phyloP scores from a whole-genome alignment of 1,284 basidiomycete genomes.

The Phylloporus sp. region DNA sequence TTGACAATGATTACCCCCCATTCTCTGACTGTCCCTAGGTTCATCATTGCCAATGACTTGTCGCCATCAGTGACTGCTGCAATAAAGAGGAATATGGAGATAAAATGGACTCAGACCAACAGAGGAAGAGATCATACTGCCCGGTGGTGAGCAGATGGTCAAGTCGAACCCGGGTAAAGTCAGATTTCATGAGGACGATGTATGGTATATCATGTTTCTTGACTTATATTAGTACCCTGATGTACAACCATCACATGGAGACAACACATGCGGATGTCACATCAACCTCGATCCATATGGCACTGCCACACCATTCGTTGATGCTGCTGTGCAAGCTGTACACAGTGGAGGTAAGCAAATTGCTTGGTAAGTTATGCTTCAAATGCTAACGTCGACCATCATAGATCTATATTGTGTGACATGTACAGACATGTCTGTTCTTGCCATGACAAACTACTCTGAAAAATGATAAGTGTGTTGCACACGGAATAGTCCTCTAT shows the following conservation, averaged over 20 bases:
- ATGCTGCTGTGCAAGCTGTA: slow-evolving; percentile 91
- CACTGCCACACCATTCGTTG: slow-evolving; percentile 95
- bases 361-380: neutral
- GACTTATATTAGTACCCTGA: slow-evolving; percentile 63
- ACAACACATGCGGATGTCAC: slow-evolving; percentile 84
- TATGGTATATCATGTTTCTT: slow-evolving; percentile 62
- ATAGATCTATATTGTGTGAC: slow-evolving; percentile 89
- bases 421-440: slow-evolving; percentile 93
- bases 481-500: neutral
- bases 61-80: slow-evolving; percentile 84
- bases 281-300: slow-evolving; percentile 99
- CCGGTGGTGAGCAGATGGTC: slow-evolving; percentile 21
- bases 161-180: slow-evolving; percentile 57
- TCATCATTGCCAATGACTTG: slow-evolving; percentile 94
- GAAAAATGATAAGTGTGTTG: slow-evolving; percentile 86
- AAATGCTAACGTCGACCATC: slow-evolving; percentile 3
- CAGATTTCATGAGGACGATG: slow-evolving; percentile 87
- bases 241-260: slow-evolving; percentile 87
- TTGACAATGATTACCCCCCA: neutral
- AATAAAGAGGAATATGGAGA: slow-evolving; percentile 86
- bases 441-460: slow-evolving; percentile 94
- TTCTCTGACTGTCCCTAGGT: slow-evolving; percentile 41
- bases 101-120: slow-evolving; percentile 78
- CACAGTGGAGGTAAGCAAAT: slow-evolving; percentile 75
- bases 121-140: slow-evolving; percentile 21